Evolutionary conservation across 192 early-diverging fungal species (phyloP).

Genomic region (Geranomyces variabilis): DNA sequence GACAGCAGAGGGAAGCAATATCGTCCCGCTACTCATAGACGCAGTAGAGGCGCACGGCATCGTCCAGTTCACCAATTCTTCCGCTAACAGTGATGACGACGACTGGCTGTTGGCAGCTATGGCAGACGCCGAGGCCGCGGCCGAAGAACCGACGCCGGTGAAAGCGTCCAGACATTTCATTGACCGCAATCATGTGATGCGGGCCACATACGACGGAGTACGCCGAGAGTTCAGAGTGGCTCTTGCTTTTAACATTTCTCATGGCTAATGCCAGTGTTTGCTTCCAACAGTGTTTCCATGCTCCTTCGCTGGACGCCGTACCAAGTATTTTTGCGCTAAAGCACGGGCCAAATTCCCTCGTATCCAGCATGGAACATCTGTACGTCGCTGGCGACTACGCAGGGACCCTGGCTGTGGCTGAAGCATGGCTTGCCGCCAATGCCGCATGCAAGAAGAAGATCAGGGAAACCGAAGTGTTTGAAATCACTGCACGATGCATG

Average conservation of each 20-base stretch:
- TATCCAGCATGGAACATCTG: slow-evolving; percentile 23
- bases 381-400: slow-evolving; percentile 11
- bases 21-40: not conserved
- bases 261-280: not conserved
- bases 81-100: slow-evolving; percentile 7
- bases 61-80: slow-evolving; percentile 18
- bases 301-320: not conserved
- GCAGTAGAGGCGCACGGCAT: slow-evolving; percentile 26
- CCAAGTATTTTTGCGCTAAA: slow-evolving; percentile 9
- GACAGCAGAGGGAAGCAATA: no score
- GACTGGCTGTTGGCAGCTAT: slow-evolving; percentile 22
- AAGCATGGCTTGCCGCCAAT: slow-evolving; percentile 3
- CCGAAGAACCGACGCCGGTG: slow-evolving; percentile 8
- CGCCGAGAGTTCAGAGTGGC: not conserved
- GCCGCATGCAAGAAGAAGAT: not conserved
- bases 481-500: slow-evolving; percentile 15
- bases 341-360: slow-evolving; percentile 17
- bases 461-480: slow-evolving; percentile 20
- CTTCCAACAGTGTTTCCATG: slow-evolving; percentile 12
- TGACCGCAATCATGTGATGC: slow-evolving; percentile 21
- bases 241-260: not conserved
- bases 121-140: not conserved
- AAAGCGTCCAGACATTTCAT: slow-evolving; percentile 20
- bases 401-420: not conserved
- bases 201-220: slow-evolving; percentile 23